phyloP scores from a whole-genome alignment of 1,284 basidiomycete genomes.

The Fomitopsis schrenkii region DNA sequence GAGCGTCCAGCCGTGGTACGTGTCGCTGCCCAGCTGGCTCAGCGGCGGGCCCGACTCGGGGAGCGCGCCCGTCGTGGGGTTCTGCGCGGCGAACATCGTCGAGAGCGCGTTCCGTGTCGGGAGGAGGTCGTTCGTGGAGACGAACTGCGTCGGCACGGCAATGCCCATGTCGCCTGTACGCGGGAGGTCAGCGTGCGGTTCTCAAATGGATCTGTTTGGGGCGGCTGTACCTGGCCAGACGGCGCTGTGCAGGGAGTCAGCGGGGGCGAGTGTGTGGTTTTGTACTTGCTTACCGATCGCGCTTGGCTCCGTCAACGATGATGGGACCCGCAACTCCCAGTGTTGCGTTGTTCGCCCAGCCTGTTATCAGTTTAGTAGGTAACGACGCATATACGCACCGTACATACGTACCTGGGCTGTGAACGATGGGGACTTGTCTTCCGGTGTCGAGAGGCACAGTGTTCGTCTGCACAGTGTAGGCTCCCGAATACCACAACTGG shows the following conservation, averaged over 20 bases:
- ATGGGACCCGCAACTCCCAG: conserved; percentile 56
- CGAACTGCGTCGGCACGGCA: conserved; percentile 56
- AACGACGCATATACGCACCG: background rate
- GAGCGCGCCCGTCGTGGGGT: conserved; percentile 47
- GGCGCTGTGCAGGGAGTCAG: conserved; percentile 29
- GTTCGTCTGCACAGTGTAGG: conserved; percentile 60
- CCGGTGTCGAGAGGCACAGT: conserved; percentile 51
- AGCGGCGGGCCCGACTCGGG: conserved; percentile 57
- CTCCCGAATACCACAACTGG: conserved; percentile 58
- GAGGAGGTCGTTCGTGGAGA: conserved; percentile 54
- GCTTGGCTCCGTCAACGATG: conserved; percentile 60
- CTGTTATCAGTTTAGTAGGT: conserved; percentile 21
- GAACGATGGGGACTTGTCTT: conserved; percentile 43
- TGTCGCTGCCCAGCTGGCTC: conserved; percentile 43
- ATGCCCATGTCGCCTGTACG: conserved; percentile 56
- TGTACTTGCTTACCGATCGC: conserved; percentile 39
- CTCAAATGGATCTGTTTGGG: background rate
- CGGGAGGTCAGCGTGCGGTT: background rate
- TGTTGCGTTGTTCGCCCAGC: conserved; percentile 55
- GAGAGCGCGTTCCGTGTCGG: conserved; percentile 52
- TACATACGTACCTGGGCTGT: conserved; percentile 26
- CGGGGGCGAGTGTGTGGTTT: background rate
- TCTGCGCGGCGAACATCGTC: conserved; percentile 53
- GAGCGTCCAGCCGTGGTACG: conserved; percentile 43
- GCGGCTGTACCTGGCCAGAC: conserved; percentile 46